These are phyloP conservation scores for Gnomoniopsis sp. DNA, from an alignment of 2,329 filamentous ascomycete genomes.

Conservation along the genomic window DNA sequence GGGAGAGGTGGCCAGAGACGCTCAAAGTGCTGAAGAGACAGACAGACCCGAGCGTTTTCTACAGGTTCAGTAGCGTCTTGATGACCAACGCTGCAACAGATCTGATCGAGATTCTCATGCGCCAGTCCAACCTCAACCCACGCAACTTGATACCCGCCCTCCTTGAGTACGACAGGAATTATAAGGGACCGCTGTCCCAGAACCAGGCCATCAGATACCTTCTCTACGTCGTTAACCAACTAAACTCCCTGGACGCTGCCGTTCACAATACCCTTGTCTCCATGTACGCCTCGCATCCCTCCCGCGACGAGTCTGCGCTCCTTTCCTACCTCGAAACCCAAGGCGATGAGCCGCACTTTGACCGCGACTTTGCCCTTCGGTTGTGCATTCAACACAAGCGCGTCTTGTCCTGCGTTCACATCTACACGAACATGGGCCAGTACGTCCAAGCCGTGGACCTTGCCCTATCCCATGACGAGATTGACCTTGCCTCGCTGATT, in stretches of 20 bases:
- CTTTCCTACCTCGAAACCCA: conserved; percentile 89
- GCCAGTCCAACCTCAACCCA: conserved; percentile 79
- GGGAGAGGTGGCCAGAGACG: conserved; percentile 86
- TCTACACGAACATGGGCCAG: conserved; percentile 95
- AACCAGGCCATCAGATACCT: conserved; percentile 95
- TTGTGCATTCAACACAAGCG: conserved; percentile 93
- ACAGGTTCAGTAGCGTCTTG: conserved; percentile 93
- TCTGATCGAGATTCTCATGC: conserved; percentile 92
- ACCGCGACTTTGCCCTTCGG: conserved; percentile 92
- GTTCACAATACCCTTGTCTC: conserved; percentile 97
- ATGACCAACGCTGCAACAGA: conserved; percentile 85
- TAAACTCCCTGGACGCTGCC: conserved; percentile 75
- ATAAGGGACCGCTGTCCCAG: conserved; percentile 62
- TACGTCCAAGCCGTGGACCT: conserved; percentile 91
- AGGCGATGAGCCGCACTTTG: conserved; percentile 80
- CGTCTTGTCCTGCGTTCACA: conserved; percentile 92
- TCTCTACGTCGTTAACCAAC: conserved; percentile 86
- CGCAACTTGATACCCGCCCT: conserved; percentile 89
- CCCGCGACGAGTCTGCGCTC: conserved; percentile 78
- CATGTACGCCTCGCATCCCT: conserved; percentile 85
- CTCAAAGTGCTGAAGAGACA: conserved; percentile 89
- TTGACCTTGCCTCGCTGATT: conserved; percentile 85
- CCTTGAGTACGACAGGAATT: conserved; percentile 85
- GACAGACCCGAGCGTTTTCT: conserved; percentile 88
- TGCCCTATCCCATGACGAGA: conserved; percentile 82